Conservation (phyloP, 2,329 filamentous ascomycete species). For the Aspergillus fumigatiaffinis region DNA sequence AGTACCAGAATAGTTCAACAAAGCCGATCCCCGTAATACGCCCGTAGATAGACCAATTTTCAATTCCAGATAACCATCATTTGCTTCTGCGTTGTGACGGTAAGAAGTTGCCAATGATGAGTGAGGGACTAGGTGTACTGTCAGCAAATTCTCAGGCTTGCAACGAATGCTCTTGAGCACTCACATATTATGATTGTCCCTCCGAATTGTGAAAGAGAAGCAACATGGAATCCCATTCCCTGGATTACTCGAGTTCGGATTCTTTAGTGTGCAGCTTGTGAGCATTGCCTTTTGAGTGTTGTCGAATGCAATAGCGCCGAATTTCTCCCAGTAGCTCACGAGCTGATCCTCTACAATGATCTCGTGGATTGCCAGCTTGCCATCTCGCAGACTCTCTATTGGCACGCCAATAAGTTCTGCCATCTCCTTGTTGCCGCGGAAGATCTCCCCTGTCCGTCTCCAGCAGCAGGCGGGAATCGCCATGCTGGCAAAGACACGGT, state of each 20-base stretch:
- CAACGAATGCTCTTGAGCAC: slow-evolving; percentile 32
- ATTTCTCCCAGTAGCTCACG: slow-evolving; percentile 98
- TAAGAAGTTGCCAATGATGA: slow-evolving; percentile 96
- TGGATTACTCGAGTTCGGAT: slow-evolving; percentile 59
- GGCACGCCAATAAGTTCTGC: slow-evolving; percentile 91
- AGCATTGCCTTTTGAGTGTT: slow-evolving; percentile 88
- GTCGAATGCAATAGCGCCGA: slow-evolving; percentile 96
- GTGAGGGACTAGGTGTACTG: slow-evolving; percentile 62
- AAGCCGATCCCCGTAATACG: neutral
- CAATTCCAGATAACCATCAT: slow-evolving; percentile 14
- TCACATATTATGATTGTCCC: slow-evolving; percentile 95
- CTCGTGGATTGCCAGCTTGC: slow-evolving; percentile 90
- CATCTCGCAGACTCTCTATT: slow-evolving; percentile 85
- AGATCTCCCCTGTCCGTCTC: slow-evolving; percentile 95
- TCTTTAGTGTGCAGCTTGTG: slow-evolving; percentile 88
- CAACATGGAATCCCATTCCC: slow-evolving; percentile 82
- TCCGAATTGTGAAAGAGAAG: slow-evolving; percentile 94
- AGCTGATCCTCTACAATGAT: slow-evolving; percentile 92
- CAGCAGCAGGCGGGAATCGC: slow-evolving; percentile 96
- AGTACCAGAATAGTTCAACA: neutral
- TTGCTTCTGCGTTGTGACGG: slow-evolving; percentile 67
- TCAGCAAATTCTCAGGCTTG: neutral
- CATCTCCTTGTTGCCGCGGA: slow-evolving; percentile 97
- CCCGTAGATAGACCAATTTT: neutral
- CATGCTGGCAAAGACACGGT: slow-evolving; percentile 98